Percentiles rank a stretch among this genome's conserved stretches.
Conservation (phyloP, 2,329 filamentous ascomycete genomes). For the Mycosphaerella sp. region DNA sequence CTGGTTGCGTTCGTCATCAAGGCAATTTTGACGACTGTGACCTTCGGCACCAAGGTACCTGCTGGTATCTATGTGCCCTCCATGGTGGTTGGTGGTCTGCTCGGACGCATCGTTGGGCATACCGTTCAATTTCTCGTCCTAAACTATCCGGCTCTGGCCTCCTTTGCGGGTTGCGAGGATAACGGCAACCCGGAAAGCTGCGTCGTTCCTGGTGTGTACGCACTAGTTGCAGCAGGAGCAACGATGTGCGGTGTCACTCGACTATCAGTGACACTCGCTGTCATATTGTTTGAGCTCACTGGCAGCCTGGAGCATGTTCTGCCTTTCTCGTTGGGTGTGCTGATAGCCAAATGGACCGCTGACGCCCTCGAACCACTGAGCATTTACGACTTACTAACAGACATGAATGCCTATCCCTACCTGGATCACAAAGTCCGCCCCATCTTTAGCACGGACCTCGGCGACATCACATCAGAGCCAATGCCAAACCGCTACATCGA, state of each 20-base stretch:
- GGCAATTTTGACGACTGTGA: slow-evolving; percentile 77
- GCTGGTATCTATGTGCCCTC: slow-evolving; percentile 97
- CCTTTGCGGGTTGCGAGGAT: slow-evolving; percentile 70
- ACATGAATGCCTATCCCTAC: slow-evolving; percentile 96
- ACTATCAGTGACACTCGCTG: slow-evolving; percentile 83
- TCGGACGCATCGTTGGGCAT: slow-evolving; percentile 84
- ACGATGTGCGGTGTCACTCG: slow-evolving; percentile 98
- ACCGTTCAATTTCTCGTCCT: slow-evolving; percentile 74
- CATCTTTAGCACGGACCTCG: slow-evolving; percentile 79
- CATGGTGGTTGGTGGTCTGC: slow-evolving; percentile 93
- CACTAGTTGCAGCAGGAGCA: slow-evolving; percentile 85
- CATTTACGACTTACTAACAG: slow-evolving; percentile 91
- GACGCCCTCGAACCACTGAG: slow-evolving; percentile 90
- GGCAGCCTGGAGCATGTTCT: slow-evolving; percentile 92
- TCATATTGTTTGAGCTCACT: slow-evolving; percentile 93
- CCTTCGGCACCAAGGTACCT: slow-evolving; percentile 93
- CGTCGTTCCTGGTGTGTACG: slow-evolving; percentile 95
- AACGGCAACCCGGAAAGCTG: slow-evolving; percentile 66
- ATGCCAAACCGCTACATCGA: slow-evolving; percentile 78
- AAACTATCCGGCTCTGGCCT: slow-evolving; percentile 59
- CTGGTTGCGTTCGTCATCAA: slow-evolving; percentile 82
- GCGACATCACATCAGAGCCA: slow-evolving; percentile 73
- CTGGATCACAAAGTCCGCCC: slow-evolving; percentile 95
- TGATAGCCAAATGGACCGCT: slow-evolving; percentile 97
- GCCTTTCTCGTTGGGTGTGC: slow-evolving; percentile 83